phyloP scores from a whole-genome alignment of 805 yeast species.

The Candida takata region DNA sequence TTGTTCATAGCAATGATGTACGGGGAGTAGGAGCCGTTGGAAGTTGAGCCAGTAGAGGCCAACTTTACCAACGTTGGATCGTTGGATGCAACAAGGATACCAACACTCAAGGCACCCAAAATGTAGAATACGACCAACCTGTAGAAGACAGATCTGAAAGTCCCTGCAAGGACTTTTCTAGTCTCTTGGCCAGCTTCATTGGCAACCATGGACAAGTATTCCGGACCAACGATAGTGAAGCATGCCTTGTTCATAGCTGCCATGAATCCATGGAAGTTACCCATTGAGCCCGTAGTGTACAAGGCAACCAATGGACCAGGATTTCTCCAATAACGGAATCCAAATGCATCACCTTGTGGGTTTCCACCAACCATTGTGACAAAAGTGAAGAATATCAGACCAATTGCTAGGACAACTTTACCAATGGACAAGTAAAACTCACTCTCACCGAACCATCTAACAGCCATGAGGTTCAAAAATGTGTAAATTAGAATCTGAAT shows the following conservation, averaged over 20 bases:
- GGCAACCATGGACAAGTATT: constrained; percentile 74
- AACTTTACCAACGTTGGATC: constrained; percentile 45
- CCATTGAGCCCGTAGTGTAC: constrained; percentile 46
- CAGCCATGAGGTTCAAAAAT: constrained; percentile 45
- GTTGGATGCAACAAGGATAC: constrained; percentile 55
- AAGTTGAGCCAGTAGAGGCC: constrained; percentile 54
- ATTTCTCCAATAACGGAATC: constrained; percentile 46
- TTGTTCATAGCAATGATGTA: constrained; percentile 50
- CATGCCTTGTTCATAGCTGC: constrained; percentile 61
- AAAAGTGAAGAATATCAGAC: constrained; percentile 65
- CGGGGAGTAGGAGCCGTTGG: constrained; percentile 47
- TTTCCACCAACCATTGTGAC: constrained; percentile 82
- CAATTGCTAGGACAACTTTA: constrained; percentile 59
- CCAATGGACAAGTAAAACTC: constrained; percentile 57
- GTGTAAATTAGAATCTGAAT: constrained; percentile 46
- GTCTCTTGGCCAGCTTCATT: constrained; percentile 74
- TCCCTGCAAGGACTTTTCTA: constrained; percentile 60
- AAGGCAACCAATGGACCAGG: constrained; percentile 49
- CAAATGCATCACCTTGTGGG: constrained; percentile 56
- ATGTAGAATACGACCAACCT: constrained; percentile 56
- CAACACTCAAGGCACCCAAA: constrained; percentile 58
- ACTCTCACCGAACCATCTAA: constrained; percentile 46
- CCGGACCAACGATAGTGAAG: constrained; percentile 79
- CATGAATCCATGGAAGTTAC: constrained; percentile 69
- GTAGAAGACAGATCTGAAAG: constrained; percentile 63